Evolutionary conservation across 352 stramenopile species (phyloP), one percentile per base, ranked within the genome.

Genomic region (Phytophthora rubi): DNA sequence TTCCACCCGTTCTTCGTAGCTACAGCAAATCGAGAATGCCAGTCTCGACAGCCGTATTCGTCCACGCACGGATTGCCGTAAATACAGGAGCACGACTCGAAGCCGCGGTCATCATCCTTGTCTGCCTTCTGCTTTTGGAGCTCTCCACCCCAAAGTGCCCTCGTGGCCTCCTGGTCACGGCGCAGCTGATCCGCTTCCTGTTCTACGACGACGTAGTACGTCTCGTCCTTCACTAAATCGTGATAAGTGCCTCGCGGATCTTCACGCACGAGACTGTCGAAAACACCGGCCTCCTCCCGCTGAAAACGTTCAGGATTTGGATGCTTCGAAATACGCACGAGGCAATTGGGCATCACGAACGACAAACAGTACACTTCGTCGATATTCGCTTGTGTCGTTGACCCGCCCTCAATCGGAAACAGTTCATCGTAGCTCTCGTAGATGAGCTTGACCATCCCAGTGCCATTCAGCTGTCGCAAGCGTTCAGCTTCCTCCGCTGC

Each of bases 11-110:
- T 96, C 8, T 86, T 81, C 12, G 81, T 94, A 1, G 91, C 88
- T n/a, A 97, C 65, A 0, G 86, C 89, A 68, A 92, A 95, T 0
- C 90, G 79, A 21, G 88, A 85, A 65, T 94, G 81, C 90, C 91
- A 97, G 71, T 97, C 87, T 42, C 87, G 91, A 60, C 91, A 97
- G 15, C 88, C 88, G 53, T 97, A 97, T 52, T 97, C 85, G 60
- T 97, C 91, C 32, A 94, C 86, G 53, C 91, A 97, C 37, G 91
- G 91, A 70, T 97, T 97, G 2, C 91, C 90, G 49, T 97, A 95
- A 21, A 97, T 83, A 65, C 91, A 97, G 30, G 83, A 95, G 69
- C 91, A 97, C 21, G 72, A 88, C 73, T 97, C 91, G 56, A 95
- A 89, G 1, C 81, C 85, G 9, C 87, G 69, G 10, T 83, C 85